Base-by-base conservation (phyloP, 192 early-diverging fungal genomes). In the Coemansia sp. region DNA sequence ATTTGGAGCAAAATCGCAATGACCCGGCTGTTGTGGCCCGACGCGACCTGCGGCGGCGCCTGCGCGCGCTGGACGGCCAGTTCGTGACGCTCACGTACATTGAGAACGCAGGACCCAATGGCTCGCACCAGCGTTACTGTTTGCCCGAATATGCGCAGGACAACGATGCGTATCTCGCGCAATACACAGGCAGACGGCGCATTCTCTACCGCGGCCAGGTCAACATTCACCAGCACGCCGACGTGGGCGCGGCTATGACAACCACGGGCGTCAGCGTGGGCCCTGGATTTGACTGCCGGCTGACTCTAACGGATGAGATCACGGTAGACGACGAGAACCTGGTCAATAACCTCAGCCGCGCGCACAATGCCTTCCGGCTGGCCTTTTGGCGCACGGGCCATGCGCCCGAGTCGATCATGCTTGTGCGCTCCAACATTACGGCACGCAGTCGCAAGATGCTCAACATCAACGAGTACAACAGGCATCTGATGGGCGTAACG, bases 21-120 rank as follows among this genome's bases (percentile, higher is more conserved):
- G 46, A 78, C 34, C 50, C 67, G 3, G 56, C 53, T 17, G 66
- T 84, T n/a, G 32, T 50, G 17, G 56, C 78, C 22, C 53, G 77
- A 4, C 71, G 83, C 20, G 68, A 74, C 15, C 23, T 80, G 13
- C 62, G 84, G 7, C 72, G 78, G 22, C 65, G 64, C 13, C 64
- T 86, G 51, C 77, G 84, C 5, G 75, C 82, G 0, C 52, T 86
- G 28, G 77, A 84, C n/a, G 80, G 77, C 7, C 80, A 86, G 49
- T 50, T 75, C 24, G 75, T 86, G 14, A 68, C 78, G 13, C 62
- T 80, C 17, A 81, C 84, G 19, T 68, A 46, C 20, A 51, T 68
- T 13, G 62, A 70, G 41, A 45, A 61, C n/a, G 45, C 66, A 4
- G 67, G 59, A 0, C 53, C 53, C 1, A 23, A 52, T 20, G 65